phyloP scores from a whole-genome alignment of 306 rosid species.

The Cucumis hystrix region DNA sequence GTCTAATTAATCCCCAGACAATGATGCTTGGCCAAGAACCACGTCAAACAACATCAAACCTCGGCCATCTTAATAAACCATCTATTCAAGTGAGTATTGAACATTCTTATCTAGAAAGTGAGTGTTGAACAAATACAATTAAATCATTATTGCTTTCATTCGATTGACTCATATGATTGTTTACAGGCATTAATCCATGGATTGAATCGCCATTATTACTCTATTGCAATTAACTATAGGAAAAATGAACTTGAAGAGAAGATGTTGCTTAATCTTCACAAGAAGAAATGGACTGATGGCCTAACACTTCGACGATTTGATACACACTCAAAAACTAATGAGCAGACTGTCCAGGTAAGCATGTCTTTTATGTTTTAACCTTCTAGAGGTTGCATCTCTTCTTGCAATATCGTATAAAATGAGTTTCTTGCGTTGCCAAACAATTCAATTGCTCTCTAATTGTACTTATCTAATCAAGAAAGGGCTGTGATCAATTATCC shows the following conservation, averaged over 20 bases:
- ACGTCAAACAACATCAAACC: constrained; percentile 84
- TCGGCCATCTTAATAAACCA: constrained; percentile 93
- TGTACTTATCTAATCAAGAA: background rate
- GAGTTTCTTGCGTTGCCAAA: background rate
- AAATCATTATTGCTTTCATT: background rate
- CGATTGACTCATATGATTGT: constrained; percentile 11
- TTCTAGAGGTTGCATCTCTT: background rate
- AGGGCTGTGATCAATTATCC: background rate
- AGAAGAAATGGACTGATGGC: constrained; percentile 98
- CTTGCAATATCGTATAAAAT: background rate
- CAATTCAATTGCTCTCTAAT: background rate
- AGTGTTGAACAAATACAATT: background rate
- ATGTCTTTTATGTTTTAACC: background rate
- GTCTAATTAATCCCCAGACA: constrained; percentile 83
- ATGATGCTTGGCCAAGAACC: constrained; percentile 99
- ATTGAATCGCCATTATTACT: constrained; percentile 87
- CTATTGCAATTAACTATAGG: constrained; percentile 83
- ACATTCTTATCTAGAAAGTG: background rate
- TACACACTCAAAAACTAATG: constrained; percentile 85
- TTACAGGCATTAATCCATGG: constrained; percentile 91
- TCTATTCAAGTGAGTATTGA: constrained; percentile 59
- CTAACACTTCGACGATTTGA: constrained; percentile 65
- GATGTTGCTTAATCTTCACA: constrained; percentile 89
- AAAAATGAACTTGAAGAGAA: constrained; percentile 93
- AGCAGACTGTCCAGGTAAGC: constrained; percentile 80